Evolutionary conservation across 2,329 filamentous ascomycete genomes (phyloP).

Genomic region (Sporothrix luriei): DNA sequence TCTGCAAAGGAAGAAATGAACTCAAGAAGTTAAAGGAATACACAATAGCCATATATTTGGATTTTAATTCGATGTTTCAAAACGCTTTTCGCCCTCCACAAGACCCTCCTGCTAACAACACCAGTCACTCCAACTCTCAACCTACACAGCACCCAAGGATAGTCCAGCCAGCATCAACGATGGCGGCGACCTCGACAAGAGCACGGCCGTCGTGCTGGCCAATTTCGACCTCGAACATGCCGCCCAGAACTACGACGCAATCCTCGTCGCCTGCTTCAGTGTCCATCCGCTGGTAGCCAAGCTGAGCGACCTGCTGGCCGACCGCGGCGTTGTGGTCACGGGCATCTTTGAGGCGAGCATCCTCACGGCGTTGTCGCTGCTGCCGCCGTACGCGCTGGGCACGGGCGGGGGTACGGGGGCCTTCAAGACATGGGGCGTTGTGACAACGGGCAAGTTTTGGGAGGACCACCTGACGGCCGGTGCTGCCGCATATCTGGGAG

Average conservation of each 20-base stretch:
- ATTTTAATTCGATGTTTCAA: too few species aligned
- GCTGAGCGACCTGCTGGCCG: slow-evolving; percentile 47
- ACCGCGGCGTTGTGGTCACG: slow-evolving; percentile 56
- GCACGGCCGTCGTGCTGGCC: slow-evolving; percentile 63
- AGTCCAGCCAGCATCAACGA: slow-evolving; percentile 79
- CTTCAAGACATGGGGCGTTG: slow-evolving; percentile 71
- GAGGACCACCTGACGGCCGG: slow-evolving; percentile 69
- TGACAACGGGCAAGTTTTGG: slow-evolving; percentile 86
- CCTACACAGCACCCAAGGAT: slow-evolving; percentile 65
- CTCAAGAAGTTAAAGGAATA: too few species aligned
- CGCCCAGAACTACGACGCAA: slow-evolving; percentile 64
- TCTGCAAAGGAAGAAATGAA: background rate
- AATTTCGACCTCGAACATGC: slow-evolving; percentile 49
- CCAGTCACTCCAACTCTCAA: slow-evolving; percentile 55
- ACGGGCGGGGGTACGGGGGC: slow-evolving; percentile 15
- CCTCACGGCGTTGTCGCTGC: slow-evolving; percentile 61
- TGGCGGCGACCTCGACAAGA: slow-evolving; percentile 65
- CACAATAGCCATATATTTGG: too few species aligned
- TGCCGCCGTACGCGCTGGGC: slow-evolving; percentile 41
- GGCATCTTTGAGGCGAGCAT: slow-evolving; percentile 91
- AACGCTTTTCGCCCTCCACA: too few species aligned
- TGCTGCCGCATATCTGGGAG: slow-evolving; percentile 65
- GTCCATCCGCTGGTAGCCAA: slow-evolving; percentile 73
- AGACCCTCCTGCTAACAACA: background rate
- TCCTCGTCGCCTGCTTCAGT: slow-evolving; percentile 87